Evolutionary conservation across 225 moss, liverwort and hornwort species (phyloP), one percentile per base, ranked within the genome.

Genomic region (Bryoerythrophyllum caledonicum): DNA sequence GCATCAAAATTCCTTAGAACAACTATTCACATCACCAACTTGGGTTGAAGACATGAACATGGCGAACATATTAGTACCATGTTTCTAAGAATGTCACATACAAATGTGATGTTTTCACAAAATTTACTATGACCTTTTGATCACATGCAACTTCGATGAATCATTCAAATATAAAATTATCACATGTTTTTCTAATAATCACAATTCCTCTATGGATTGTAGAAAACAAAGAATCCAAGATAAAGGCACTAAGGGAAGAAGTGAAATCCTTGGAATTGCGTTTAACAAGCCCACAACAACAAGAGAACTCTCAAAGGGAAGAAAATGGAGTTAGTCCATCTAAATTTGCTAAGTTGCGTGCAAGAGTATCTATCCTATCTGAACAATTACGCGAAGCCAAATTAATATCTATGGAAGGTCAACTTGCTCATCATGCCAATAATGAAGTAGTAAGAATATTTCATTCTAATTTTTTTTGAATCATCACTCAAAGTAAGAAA

Each of bases 371-470:
- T 26, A 9, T 4, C 25, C 60, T 78, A 1, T 26, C 21, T 26
- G 21, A 65, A 40, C 70, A 82, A 60, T 54, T 82, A 11, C 6
- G 9, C 1, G 43, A 71, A 74, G 70, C 66, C 6, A 74, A 74
- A 71, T 52, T 65, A 66, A 49, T 25, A 32, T 60, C 54, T 10
- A 54, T 52, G 6, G 46, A 71, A 70, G 60, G 21, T 53, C 54
- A 74, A 21, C 26, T 82, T 71, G 23, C 13, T 43, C 21, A 82
- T 71, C 60, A 70, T 60, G 35, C 17, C 32, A 74, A 74, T 44
- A 34, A 2, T 19, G 14, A 17, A 74, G 21, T 4, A 0, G 74
- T 82, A 26, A 21, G 44, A 30, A 32, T 32, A 3, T 20, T 28
- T 63, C 3, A 9, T 9, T 25, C 10, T 69, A 15, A 55, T 55